Evolutionary conservation across 805 yeast genomes (phyloP).

Genomic region (Candida glaebosa): DNA sequence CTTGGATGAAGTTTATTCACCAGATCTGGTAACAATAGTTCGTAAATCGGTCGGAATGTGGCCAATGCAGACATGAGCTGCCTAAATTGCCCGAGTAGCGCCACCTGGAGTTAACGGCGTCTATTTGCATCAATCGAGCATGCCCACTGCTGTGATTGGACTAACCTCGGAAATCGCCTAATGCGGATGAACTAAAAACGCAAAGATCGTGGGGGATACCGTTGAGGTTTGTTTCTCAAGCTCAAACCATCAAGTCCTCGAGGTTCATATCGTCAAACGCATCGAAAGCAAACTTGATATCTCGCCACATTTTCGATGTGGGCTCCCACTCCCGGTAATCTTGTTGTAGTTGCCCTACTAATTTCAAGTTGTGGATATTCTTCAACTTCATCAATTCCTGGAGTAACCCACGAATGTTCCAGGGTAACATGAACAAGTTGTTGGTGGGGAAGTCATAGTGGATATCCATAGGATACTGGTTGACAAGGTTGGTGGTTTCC

Average conservation of each 20-base stretch:
- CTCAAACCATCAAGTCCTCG: slow-evolving; percentile 23
- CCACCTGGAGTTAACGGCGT: not conserved
- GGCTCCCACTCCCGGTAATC: slow-evolving; percentile 30
- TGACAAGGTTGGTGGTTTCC: slow-evolving; percentile 34
- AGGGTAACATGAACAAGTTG: slow-evolving; percentile 29
- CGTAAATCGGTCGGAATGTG: not conserved
- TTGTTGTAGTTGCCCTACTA: slow-evolving; percentile 21
- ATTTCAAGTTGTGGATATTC: slow-evolving; percentile 22
- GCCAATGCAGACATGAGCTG: not conserved
- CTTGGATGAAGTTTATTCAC: not conserved
- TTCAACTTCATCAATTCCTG: slow-evolving; percentile 31
- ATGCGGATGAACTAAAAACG: too few species aligned
- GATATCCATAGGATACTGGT: slow-evolving; percentile 12
- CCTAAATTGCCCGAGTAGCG: not conserved
- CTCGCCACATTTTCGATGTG: slow-evolving; percentile 26
- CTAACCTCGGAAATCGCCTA: not conserved
- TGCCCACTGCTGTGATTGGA: not conserved
- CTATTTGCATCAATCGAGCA: too few species aligned
- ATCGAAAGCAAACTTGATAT: slow-evolving; percentile 29
- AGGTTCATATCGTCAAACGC: slow-evolving; percentile 29
- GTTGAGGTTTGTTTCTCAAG: too few species aligned
- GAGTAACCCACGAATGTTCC: slow-evolving; percentile 36
- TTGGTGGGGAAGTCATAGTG: not conserved
- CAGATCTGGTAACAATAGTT: not conserved
- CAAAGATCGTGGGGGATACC: too few species aligned